phyloP scores from a whole-genome alignment of 2,329 filamentous ascomycete species.

The Stagonosporopsis rhizophila region DNA sequence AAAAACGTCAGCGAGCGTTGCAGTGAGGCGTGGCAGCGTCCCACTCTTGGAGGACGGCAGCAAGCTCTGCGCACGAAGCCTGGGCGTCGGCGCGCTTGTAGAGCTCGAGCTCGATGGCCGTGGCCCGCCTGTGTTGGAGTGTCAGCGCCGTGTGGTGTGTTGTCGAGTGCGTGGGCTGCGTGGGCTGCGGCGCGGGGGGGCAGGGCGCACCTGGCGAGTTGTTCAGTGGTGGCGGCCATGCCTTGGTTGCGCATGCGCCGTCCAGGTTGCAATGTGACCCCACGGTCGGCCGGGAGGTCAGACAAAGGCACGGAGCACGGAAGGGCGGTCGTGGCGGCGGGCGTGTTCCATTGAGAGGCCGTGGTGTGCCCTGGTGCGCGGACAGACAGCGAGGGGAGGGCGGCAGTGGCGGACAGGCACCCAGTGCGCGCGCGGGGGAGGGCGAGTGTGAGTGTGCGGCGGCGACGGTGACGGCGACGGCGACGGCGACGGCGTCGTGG shows the following conservation, averaged over 20 bases:
- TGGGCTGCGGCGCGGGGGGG: not conserved
- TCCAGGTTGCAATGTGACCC: constrained; percentile 52
- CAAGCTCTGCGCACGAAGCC: constrained; percentile 59
- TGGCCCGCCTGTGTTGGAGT: constrained; percentile 49
- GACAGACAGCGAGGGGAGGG: constrained; percentile 41
- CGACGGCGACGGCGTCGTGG: not conserved
- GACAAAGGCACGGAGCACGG: constrained; percentile 61
- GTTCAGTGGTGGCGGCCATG: constrained; percentile 57
- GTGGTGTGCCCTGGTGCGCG: constrained; percentile 38
- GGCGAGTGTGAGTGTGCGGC: constrained; percentile 22
- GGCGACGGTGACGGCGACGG: not conserved
- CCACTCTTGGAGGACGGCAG: constrained; percentile 49
- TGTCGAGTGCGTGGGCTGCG: too few species aligned
- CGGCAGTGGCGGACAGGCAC: constrained; percentile 34
- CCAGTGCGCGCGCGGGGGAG: constrained; percentile 31
- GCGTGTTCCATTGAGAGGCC: constrained; percentile 65
- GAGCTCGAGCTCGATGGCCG: constrained; percentile 59
- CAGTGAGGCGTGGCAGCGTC: constrained; percentile 15
- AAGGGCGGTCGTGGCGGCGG: constrained; percentile 54
- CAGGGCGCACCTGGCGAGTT: constrained; percentile 59
- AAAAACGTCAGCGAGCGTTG: constrained; percentile 24
- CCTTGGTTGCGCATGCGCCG: constrained; percentile 29
- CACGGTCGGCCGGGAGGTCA: constrained; percentile 64
- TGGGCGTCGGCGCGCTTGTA: constrained; percentile 58
- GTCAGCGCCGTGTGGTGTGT: constrained; percentile 34